Base-by-base conservation (phyloP, 495 filamentous ascomycete species). In the Bacidia rubella region DNA sequence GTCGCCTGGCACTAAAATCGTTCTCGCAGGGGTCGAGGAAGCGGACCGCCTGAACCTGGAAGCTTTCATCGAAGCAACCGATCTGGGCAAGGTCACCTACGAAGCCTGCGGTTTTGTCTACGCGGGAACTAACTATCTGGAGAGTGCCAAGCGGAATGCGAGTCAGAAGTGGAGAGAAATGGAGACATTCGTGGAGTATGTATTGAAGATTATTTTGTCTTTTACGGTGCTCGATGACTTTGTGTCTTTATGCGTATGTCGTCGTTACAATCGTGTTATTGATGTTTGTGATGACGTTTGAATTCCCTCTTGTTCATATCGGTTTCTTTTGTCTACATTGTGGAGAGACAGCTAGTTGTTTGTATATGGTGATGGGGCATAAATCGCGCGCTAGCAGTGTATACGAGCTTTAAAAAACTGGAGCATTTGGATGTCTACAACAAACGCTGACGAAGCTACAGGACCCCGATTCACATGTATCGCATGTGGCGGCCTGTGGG, bases 31-130 rank as follows among this genome's bases (percentile, higher is more conserved):
- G 35, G 41, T 42, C 20, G 2, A 54, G 9, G 65, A 43, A 61
- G 65, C 46, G 1, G 69, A 70, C 49, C 60, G 67, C 39, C 39
- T 70, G 21, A 60, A 62, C 19, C 51, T 74, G 2, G 63, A 65
- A 40, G 61, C 68, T 42, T 71, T 68, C 27, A 58, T 71, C 10
- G 68, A 74, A 52, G 49, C 71, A 3, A 70, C 69, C 5, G 64
- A 65, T n/a, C 46, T 58, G 15, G 74, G 69, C 11, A 63, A 65
- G 19, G 47, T 56, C 9, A 58, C 71, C 11, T 75, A 75, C 55
- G 60, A 66, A 57, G 55, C 54, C 35, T 54, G 63, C 48, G 70
- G 70, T 9, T 72, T 66, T 44, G 26, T 41, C 11, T 54, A 53
- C 47, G 51, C 51, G 48, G 51, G 51, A 22, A 53, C 57, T 2